Percentiles rank a stretch among this genome's conserved stretches.
Evolutionary conservation across 1,139 yeast species (phyloP).

Genomic region (Ogataea hybrid): DNA sequence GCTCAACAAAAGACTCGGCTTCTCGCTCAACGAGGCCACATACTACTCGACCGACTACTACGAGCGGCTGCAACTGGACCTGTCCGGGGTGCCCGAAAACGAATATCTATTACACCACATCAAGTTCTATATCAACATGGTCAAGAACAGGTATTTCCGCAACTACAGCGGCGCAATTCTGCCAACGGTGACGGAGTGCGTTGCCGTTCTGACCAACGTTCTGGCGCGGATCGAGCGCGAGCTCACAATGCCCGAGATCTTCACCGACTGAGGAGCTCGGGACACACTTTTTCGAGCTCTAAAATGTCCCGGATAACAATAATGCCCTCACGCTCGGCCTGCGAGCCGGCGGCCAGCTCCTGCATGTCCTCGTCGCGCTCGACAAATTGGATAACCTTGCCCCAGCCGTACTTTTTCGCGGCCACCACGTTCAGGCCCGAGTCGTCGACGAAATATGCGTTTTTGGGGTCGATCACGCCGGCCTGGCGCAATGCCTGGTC

Average conservation of each 20-base stretch:
- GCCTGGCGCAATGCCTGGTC: conserved; percentile 60
- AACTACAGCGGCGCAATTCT: conserved; percentile 13
- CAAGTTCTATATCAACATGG: conserved; percentile 7
- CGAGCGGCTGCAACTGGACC: conserved; percentile 5
- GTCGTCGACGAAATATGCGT: conserved; percentile 78
- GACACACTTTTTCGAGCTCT: conserved; percentile 45
- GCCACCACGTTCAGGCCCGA: conserved; percentile 64
- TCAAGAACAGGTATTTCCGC: conserved; percentile 19
- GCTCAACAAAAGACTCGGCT: conserved; percentile 2
- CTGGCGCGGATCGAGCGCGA: conserved; percentile 19
- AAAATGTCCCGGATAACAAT: conserved; percentile 43
- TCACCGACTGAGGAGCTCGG: conserved; percentile 40
- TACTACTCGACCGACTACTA: conserved; percentile 3
- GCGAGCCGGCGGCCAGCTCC: conserved; percentile 28
- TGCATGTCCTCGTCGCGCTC: conserved; percentile 48
- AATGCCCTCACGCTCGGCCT: conserved; percentile 40
- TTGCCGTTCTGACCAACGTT: conserved; percentile 13
- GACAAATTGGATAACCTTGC: conserved; percentile 55
- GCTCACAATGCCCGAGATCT: conserved; percentile 15
- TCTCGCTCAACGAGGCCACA: background rate
- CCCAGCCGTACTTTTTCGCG: conserved; percentile 51
- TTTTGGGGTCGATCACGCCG: conserved; percentile 47
- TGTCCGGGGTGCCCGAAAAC: conserved; percentile 5
- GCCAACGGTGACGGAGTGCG: conserved; percentile 23
- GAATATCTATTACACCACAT: conserved; percentile 13